These are phyloP conservation scores for Shiraia sp. DNA, from an alignment of 2,329 filamentous ascomycete genomes.

Conservation along the genomic window DNA sequence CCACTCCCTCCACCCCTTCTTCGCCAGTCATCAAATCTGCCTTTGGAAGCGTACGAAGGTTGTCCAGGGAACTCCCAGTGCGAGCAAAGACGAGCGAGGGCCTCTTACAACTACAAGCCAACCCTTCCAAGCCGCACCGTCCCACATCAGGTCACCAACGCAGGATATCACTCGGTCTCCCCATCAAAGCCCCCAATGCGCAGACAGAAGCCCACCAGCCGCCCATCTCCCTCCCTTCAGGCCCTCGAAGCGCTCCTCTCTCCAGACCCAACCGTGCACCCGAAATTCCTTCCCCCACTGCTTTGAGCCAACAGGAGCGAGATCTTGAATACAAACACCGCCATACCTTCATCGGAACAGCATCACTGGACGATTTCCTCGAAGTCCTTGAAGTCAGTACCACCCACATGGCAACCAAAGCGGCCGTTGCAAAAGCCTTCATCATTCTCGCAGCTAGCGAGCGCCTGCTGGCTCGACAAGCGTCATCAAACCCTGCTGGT, in stretches of 20 bases:
- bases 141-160: conserved; percentile 17
- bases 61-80: conserved; percentile 13
- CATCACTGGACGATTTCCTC: conserved; percentile 36
- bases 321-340: conserved; percentile 40
- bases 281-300: conserved; percentile 5
- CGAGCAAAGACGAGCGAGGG: conserved; percentile 26
- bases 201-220: conserved; percentile 5
- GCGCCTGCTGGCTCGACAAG: conserved; percentile 29
- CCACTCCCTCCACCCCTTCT: conserved; percentile 10
- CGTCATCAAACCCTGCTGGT: conserved; percentile 19
- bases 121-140: conserved; percentile 12
- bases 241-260: conserved; percentile 1
- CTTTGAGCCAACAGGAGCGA: conserved; percentile 19
- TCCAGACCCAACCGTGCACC: conserved; percentile 5
- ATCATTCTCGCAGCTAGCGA: conserved; percentile 29
- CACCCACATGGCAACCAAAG: conserved; percentile 21
- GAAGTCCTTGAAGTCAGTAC: conserved; percentile 27
- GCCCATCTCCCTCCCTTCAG: conserved; percentile 8
- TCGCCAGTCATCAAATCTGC: too few species aligned
- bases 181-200: conserved; percentile 15
- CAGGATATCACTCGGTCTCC: conserved; percentile 25
- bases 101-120: conserved; percentile 23
- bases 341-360: conserved; percentile 39
- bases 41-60: conserved; percentile 11
- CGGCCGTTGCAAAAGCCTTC: conserved; percentile 29